These are phyloP conservation scores for Candida patagonica DNA, from an alignment of 805 yeast genomes.

Conservation along the genomic window DNA sequence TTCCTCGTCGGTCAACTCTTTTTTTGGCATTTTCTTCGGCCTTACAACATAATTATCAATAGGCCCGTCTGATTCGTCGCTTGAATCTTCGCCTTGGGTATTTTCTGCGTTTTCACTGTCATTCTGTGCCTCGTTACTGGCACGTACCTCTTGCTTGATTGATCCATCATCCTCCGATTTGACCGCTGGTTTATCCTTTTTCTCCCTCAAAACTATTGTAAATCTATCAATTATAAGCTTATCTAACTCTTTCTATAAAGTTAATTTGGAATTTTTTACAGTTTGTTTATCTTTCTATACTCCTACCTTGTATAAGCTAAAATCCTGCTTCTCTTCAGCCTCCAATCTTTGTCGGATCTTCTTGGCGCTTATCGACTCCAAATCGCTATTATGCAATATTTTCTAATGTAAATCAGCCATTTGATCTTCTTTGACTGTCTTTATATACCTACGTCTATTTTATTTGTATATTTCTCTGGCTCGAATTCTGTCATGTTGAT, in stretches of 20 bases:
- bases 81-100: neutral
- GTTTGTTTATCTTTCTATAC: neutral
- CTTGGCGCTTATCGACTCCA: constrained; percentile 62
- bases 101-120: neutral
- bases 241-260: constrained; percentile 44
- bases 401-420: too few relatives aligned
- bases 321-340: constrained; percentile 51
- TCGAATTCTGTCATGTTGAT: too few relatives aligned
- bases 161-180: too few relatives aligned
- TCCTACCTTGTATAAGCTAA: constrained; percentile 33
- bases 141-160: neutral
- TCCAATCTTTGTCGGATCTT: constrained; percentile 64
- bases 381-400: constrained; percentile 38
- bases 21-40: constrained; percentile 8
- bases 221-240: constrained; percentile 52
- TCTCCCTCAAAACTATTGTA: constrained; percentile 34
- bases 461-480: too few relatives aligned
- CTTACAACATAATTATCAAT: constrained; percentile 17
- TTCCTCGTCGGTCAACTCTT: constrained; percentile 32
- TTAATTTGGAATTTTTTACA: neutral
- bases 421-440: too few relatives aligned
- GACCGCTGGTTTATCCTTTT: too few relatives aligned
- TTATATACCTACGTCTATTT: too few relatives aligned
- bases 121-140: neutral
- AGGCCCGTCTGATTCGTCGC: constrained; percentile 19